phyloP scores from a whole-genome alignment of 1,284 basidiomycete genomes.

The Rhodofomes roseus region DNA sequence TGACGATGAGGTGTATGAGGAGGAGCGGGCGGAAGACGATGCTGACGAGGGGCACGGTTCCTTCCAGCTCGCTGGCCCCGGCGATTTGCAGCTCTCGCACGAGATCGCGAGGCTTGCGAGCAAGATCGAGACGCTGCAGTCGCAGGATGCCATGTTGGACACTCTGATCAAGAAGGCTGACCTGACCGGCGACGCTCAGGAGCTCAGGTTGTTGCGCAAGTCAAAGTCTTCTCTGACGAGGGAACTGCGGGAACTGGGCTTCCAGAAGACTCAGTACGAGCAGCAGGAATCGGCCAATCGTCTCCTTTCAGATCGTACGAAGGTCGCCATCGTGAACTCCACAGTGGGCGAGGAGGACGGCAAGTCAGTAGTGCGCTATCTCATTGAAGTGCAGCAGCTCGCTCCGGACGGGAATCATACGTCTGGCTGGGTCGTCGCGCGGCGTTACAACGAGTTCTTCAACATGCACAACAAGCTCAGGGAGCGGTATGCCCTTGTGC shows the following conservation, averaged over 20 bases:
- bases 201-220: constrained; percentile 77
- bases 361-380: constrained; percentile 87
- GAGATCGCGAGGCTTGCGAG: constrained; percentile 76
- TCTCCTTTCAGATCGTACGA: constrained; percentile 76
- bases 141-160: constrained; percentile 81
- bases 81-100: constrained; percentile 80
- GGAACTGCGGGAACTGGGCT: constrained; percentile 80
- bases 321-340: constrained; percentile 75
- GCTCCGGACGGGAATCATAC: constrained; percentile 70
- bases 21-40: constrained; percentile 42
- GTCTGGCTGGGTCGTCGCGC: constrained; percentile 87
- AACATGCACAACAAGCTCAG: constrained; percentile 82
- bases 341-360: constrained; percentile 79
- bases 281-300: constrained; percentile 86
- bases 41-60: constrained; percentile 44
- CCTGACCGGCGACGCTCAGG: constrained; percentile 84
- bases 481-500: constrained; percentile 66
- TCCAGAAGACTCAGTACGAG: constrained; percentile 89
- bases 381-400: constrained; percentile 89
- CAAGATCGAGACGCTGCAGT: constrained; percentile 73
- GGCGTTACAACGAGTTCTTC: constrained; percentile 94
- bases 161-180: constrained; percentile 92
- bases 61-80: constrained; percentile 75
- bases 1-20: constrained; percentile 35
- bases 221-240: constrained; percentile 80